phyloP scores from a whole-genome alignment of 345 rosid genomes.

The Raphanus sativus region DNA sequence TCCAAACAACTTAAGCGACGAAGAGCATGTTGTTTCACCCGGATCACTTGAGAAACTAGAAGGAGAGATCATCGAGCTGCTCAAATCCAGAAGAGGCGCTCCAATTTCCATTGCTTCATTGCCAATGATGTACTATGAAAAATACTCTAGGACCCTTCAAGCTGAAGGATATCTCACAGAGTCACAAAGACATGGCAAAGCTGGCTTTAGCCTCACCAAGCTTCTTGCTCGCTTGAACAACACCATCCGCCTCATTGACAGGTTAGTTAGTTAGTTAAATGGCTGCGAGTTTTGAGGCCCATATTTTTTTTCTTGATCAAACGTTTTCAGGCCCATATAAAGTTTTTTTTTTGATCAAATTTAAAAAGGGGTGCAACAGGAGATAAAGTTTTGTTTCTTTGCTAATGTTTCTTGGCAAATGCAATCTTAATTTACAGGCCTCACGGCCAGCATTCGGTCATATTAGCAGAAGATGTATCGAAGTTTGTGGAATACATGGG shows the following conservation, averaged over 20 bases:
- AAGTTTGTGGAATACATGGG: constrained; percentile 53
- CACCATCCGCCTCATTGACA: constrained; percentile 83
- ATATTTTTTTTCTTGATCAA: background rate
- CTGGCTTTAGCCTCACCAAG: constrained; percentile 92
- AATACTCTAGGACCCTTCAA: constrained; percentile 80
- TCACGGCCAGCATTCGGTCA: constrained; percentile 93
- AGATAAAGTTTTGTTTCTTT: background rate
- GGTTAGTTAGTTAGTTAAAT: constrained; percentile 41
- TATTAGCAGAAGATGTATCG: constrained; percentile 76
- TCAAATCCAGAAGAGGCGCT: constrained; percentile 76
- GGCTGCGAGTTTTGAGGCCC: background rate
- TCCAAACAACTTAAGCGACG: constrained; percentile 45
- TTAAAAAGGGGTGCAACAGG: no score
- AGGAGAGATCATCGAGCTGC: constrained; percentile 72
- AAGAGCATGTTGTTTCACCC: constrained; percentile 65
- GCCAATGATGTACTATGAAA: constrained; percentile 86
- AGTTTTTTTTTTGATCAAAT: no score
- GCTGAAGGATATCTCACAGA: constrained; percentile 97
- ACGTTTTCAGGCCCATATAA: no score
- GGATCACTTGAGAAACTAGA: constrained; percentile 81
- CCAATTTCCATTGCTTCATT: constrained; percentile 94
- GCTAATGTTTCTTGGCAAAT: background rate
- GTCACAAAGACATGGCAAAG: constrained; percentile 97
- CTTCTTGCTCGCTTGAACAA: constrained; percentile 82
- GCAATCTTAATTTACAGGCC: constrained; percentile 53